Base-by-base conservation (phyloP, 805 yeast species). In the Candida khao-thaluensis region DNA sequence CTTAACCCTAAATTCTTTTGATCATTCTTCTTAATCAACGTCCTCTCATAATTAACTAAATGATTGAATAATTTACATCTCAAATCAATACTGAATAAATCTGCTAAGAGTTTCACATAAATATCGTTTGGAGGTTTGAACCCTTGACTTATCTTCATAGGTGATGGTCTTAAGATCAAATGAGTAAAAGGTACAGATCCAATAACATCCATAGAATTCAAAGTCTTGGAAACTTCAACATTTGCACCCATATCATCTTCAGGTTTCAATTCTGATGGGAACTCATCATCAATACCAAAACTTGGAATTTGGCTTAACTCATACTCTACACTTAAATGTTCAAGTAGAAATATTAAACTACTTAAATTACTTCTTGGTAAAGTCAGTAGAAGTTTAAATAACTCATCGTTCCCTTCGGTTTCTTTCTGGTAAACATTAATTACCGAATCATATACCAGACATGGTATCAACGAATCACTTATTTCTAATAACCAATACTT, bases 401-500 rank as follows among this genome's bases (percentile, higher is more conserved):
- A 34, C 18, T 62, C 67, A 4, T 32, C 9, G 38, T 22, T 7
- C 43, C 29, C 8, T 35, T n/a, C 10, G 7, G 9, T 10, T 22
- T 22, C 9, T 32, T 45, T 45, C 20, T 25, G 34, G 20, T 42
- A 46, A 17, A 39, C 35, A 7, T 46, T 46, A 12, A 47, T 45
- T 16, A 48, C 41, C 7, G 49, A 38, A 32, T 69, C 74, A 45
- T 54, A 65, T 5, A 65, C 59, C 45, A 64, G 57, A 38, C 68
- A 67, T 0, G 74, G 74, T 10, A 69, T 66, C 17, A 68, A 43
- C 0, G 73, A 63, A 39, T 69, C 74, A 26, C 61, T 56, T 10
- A 61, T 56, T 41, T 69, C 73, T 6, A 69, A 49, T 17, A 69
- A 50, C 74, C 74, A 69, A 41, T 56, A 57, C 38, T 62, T 64